phyloP scores from a whole-genome alignment of 2,329 filamentous ascomycete species.

The Phaeosphaeria sp. region DNA sequence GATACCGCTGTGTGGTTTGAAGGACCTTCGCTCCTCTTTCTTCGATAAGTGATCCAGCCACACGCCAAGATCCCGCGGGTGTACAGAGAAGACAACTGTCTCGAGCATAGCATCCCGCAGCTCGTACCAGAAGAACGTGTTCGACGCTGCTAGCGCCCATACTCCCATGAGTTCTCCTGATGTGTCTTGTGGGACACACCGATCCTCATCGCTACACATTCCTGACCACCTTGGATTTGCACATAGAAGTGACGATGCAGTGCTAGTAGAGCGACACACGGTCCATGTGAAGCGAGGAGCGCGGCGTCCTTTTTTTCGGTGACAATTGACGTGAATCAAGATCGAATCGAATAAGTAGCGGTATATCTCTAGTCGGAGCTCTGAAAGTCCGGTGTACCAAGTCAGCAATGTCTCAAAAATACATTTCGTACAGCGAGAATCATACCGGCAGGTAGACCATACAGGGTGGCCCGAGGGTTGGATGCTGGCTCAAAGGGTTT shows the following conservation, averaged over 20 bases:
- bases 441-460: neutral
- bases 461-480: neutral
- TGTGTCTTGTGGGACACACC: constrained; percentile 15
- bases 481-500: neutral
- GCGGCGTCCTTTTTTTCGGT: neutral
- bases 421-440: no score
- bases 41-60: constrained; percentile 15
- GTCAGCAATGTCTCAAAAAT: no score
- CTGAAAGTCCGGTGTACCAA: no score
- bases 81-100: constrained; percentile 11
- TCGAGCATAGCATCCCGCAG: constrained; percentile 11
- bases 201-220: constrained; percentile 18
- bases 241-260: constrained; percentile 19
- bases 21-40: neutral
- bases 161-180: constrained; percentile 12
- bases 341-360: constrained; percentile 10
- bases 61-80: neutral
- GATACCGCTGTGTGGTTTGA: no score
- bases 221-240: constrained; percentile 33
- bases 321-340: constrained; percentile 19
- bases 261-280: constrained; percentile 15
- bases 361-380: constrained; percentile 22
- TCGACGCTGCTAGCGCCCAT: constrained; percentile 14
- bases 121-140: constrained; percentile 18
- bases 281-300: constrained; percentile 17